phyloP scores from a whole-genome alignment of 306 rosid genomes.

The Prunus armeniaca region DNA sequence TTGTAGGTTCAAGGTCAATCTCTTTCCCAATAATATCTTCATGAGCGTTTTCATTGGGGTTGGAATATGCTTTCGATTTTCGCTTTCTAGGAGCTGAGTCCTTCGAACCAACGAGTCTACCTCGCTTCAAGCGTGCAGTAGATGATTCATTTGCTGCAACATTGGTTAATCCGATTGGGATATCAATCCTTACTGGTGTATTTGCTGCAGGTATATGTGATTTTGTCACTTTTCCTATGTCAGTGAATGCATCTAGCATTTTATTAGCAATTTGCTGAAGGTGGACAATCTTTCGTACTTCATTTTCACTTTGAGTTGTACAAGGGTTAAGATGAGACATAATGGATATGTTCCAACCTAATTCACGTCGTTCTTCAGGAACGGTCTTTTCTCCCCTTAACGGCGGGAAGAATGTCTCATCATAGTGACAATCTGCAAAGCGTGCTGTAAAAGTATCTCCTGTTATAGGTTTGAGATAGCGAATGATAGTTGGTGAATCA shows the following conservation, averaged over 20 bases:
- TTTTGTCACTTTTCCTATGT: neutral
- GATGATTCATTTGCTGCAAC: neutral
- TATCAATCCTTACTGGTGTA: neutral
- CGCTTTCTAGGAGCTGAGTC: neutral
- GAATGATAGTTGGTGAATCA: too few relatives aligned
- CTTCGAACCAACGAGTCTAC: neutral
- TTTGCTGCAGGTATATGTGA: conserved; percentile 1
- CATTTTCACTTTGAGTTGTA: too few relatives aligned
- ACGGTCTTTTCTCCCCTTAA: too few relatives aligned
- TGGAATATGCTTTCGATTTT: neutral
- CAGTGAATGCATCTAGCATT: conserved; percentile 9
- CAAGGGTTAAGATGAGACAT: too few relatives aligned
- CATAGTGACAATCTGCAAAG: too few relatives aligned
- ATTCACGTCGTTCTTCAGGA: too few relatives aligned
- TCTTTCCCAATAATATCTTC: neutral
- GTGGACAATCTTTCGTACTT: neutral
- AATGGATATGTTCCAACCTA: too few relatives aligned
- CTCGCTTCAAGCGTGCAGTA: neutral
- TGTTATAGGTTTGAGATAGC: too few relatives aligned
- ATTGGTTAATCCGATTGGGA: neutral
- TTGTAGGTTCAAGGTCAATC: too few relatives aligned
- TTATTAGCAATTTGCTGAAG: neutral
- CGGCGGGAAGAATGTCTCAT: too few relatives aligned
- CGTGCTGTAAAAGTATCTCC: too few relatives aligned
- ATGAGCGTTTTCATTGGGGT: neutral